These are phyloP conservation scores for Plenodomus biglobosus DNA, from an alignment of 2,329 filamentous ascomycete genomes.

Conservation along the genomic window DNA sequence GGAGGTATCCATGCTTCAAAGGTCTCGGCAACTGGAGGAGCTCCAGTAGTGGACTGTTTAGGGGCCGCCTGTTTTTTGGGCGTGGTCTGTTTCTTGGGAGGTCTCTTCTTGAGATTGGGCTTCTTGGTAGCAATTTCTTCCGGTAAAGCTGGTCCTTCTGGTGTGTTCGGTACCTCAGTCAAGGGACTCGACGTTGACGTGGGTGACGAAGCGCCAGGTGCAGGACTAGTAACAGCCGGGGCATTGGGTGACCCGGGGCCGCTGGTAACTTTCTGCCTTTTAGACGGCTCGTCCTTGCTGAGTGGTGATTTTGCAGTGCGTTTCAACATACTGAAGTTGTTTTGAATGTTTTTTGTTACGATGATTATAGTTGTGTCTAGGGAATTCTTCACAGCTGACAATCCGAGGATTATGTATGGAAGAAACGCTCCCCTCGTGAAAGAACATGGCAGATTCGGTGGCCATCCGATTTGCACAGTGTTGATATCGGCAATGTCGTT, in stretches of 20 bases:
- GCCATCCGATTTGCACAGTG: neutral
- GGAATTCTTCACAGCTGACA: neutral
- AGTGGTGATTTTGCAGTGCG: slow-evolving; percentile 3
- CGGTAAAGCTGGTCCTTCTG: neutral
- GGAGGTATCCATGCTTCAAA: slow-evolving; percentile 5
- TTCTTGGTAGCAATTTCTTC: neutral
- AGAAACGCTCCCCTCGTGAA: too few relatives aligned
- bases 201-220: neutral
- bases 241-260: neutral
- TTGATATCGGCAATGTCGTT: neutral
- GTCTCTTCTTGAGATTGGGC: neutral
- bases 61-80: neutral
- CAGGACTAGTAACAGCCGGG: neutral
- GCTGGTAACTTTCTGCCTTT: slow-evolving; percentile 8
- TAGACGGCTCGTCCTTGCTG: neutral
- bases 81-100: neutral
- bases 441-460: neutral
- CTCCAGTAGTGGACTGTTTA: slow-evolving; percentile 1
- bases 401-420: neutral
- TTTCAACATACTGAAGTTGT: slow-evolving; percentile 9
- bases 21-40: slow-evolving; percentile 9
- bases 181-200: neutral
- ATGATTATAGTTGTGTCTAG: neutral
- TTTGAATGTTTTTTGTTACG: neutral
- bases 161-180: neutral